Conservation (phyloP, 306 rosid species). For the barrel medic (Medicago truncatula) region MtrunA17r5.0-ANR NC_053046.1:36637001-36637500, state of each 20-base stretch:
- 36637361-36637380: too few species aligned
- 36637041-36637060: background rate
- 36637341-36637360: too few species aligned
- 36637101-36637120: background rate
- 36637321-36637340: too few species aligned
- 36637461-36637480: too few species aligned
- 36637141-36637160: background rate
- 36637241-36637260: background rate
- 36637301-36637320: too few species aligned
- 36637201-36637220: background rate
- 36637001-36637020: constrained; percentile 7
- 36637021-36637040: background rate
- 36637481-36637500: background rate
- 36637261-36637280: too few species aligned
- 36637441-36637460: too few species aligned
- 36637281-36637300: too few species aligned
- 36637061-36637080: background rate
- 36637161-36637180: background rate
- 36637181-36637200: background rate
- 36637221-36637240: background rate
- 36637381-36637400: too few species aligned
- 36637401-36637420: too few species aligned
- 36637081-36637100: background rate
- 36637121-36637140: background rate
- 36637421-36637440: too few species aligned